Evolutionary conservation across 2,329 filamentous ascomycete genomes (phyloP).

Genomic region (Metarhizium robertsii): DNA sequence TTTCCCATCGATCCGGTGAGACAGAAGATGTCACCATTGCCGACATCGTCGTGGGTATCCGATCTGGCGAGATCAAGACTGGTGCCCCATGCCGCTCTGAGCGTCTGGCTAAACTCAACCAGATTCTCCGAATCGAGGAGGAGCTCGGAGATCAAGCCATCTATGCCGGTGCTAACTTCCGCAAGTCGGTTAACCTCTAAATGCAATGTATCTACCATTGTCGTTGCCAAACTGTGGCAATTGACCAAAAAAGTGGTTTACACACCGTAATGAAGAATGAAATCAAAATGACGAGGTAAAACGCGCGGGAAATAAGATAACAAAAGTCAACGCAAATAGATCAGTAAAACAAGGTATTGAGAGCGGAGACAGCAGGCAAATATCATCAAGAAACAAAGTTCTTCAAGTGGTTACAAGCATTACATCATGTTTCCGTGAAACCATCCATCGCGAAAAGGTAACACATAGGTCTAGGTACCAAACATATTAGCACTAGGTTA

Average conservation of each 20-base stretch:
- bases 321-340: background rate
- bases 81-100: slow-evolving; percentile 93
- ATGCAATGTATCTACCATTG: slow-evolving; percentile 7
- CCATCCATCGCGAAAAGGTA: too few relatives aligned
- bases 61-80: slow-evolving; percentile 97
- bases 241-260: background rate
- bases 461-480: too few relatives aligned
- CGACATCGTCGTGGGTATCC: slow-evolving; percentile 94
- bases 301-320: background rate
- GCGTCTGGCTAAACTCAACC: slow-evolving; percentile 99
- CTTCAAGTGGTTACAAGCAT: background rate
- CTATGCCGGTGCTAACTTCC: slow-evolving; percentile 90
- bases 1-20: slow-evolving; percentile 97
- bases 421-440: too few relatives aligned
- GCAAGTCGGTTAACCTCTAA: slow-evolving; percentile 82
- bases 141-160: slow-evolving; percentile 87
- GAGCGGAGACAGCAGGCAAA: background rate
- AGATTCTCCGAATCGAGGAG: slow-evolving; percentile 99
- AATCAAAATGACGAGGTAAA: background rate
- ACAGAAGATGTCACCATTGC: slow-evolving; percentile 99
- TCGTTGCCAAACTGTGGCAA: background rate
- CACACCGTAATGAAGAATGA: slow-evolving; percentile 1
- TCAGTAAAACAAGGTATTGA: background rate
- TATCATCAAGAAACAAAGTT: background rate
- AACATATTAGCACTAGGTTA: too few relatives aligned